A percentile compares a stretch with the other conserved stretches of the same genome.
These are phyloP conservation scores for Volvox carteri DNA, from an alignment of 163 green algal genomes.

Conservation along the genomic window DNA sequence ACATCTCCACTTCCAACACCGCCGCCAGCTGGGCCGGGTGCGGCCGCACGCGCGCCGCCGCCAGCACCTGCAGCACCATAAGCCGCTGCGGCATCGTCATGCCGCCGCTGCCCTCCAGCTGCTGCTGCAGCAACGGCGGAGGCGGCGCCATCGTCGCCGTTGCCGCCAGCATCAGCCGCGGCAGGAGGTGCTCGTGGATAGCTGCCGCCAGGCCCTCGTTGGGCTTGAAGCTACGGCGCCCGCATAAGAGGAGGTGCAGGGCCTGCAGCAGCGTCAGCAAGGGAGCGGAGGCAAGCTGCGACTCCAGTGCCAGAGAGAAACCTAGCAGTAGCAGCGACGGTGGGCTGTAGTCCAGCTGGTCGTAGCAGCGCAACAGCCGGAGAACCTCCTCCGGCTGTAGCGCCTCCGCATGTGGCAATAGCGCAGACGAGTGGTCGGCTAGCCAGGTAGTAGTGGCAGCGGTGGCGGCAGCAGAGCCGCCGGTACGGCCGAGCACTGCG, in stretches of 20 bases:
- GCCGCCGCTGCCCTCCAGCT: background rate
- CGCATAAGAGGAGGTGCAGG: conserved; percentile 42
- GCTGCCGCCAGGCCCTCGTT: conserved; percentile 45
- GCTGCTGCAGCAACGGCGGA: background rate
- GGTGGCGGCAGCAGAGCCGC: background rate
- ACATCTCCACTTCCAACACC: conserved; percentile 27
- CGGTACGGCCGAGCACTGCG: background rate
- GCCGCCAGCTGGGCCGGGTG: conserved; percentile 47
- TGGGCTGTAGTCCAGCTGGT: background rate
- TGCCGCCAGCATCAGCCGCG: conserved; percentile 24
- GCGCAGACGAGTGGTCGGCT: background rate
- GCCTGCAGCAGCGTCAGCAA: background rate
- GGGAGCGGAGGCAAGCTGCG: background rate
- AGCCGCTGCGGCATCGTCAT: conserved; percentile 31
- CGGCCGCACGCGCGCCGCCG: conserved; percentile 43
- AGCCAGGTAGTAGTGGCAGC: background rate
- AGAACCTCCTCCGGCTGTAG: background rate
- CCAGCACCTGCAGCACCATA: conserved; percentile 36
- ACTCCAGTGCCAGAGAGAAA: conserved; percentile 21
- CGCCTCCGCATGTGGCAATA: conserved; percentile 22
- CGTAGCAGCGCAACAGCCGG: conserved; percentile 35
- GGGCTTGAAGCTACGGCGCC: background rate
- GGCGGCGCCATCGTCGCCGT: background rate
- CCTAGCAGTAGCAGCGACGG: conserved; percentile 48
- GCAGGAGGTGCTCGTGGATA: background rate